Evolutionary conservation across 2,329 filamentous ascomycete species (phyloP), one percentile per base, ranked within the genome.

Genomic region (Magnaporthales sp.): DNA sequence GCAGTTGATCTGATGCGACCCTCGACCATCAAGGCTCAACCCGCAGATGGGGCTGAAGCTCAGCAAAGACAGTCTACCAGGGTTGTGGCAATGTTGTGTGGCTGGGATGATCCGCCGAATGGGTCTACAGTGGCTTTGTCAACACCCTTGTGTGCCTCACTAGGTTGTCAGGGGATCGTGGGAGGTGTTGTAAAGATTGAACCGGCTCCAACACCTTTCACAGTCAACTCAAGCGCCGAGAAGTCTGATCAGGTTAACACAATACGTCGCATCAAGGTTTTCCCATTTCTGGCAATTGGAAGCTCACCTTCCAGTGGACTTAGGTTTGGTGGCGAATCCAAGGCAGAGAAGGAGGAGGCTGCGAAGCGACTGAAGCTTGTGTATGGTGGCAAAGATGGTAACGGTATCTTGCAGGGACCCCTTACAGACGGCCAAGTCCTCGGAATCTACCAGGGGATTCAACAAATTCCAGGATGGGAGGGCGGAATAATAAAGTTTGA

Each of bases 161-260:
- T 99, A 26, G 89, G 88, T 2, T 88, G 86, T 65, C 80, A 86
- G 54, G 89, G 87, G 1, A 84, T 96, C 65, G 91, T 96, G 10
- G 95, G 95, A 13, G 92, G 93, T 0, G 86, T 98, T 58, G 85
- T 97, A 67, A 92, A 94, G 68, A 83, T 99, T 31, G 93, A 98
- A 74, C 89, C 91, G 10, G 93, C 94, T 0, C 87, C 91, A 15
- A 80, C 84, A 56, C 91, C 90, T 65, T 79, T 92, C n/a, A 82
- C 88, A 6, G 86, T 87, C 67, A 86, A 76, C n/a, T 22, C 80
- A 15, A 72, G 75, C 29, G 54, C 64, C 29, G 56, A 31, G 22
- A 58, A 66, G 22, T 24, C 30, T 22, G 64, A 66, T 6, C 24
- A 58, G 8, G 22, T 56, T 38, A 66, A 66, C 30, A 62, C 64